Base-by-base conservation (phyloP, 306 rosid species). In the Senna siamea region DNA sequence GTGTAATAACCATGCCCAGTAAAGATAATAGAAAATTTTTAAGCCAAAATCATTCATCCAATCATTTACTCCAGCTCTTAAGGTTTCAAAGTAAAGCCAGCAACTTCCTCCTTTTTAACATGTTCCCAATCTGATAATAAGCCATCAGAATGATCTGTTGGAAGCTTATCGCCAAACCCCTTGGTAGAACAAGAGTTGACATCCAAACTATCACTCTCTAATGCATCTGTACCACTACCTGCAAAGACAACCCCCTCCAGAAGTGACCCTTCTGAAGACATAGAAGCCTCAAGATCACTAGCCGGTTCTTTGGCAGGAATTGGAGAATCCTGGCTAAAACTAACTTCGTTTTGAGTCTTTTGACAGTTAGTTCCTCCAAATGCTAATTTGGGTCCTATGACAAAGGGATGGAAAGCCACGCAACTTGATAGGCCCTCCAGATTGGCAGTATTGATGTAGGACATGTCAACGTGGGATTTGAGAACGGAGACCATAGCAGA, bases 71-170 rank as follows among this genome's bases (percentile, higher is more conserved):
- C n/a, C n/a, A n/a, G n/a, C n/a, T 68, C 62, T 59, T 0, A 44
- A n/a, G 65, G 46, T 38, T 72, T 79, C 74, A 68, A 62, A 48
- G 60, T 53, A 47, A 58, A 70, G 52, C 76, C 79, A 17, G 40
- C 75, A 71, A 76, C 58, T 75, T 86, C 88, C 72, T 89, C 86
- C n/a, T 79, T 72, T 85, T 76, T 61, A 14, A 92, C 87, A 61
- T 88, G 93, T 69, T 89, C 99, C 96, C 99, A 88, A 15, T 94
- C 97, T n/a, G n/a, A n/a, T n/a, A n/a, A n/a, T n/a, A n/a, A n/a
- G 81, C 74, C 83, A 71, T 89, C 94, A 1, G 71, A 78, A 80
- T 63, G 50, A 76, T 76, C 74, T 20, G 70, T 70, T n/a, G n/a
- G n/a, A n/a, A n/a, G n/a, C n/a, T n/a, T n/a, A n/a, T n/a, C n/a